Evolutionary conservation across 106 monocot species (phyloP), one percentile per base, ranked within the genome.

Genomic region (Dendrobium chrysotoxum): DNA sequence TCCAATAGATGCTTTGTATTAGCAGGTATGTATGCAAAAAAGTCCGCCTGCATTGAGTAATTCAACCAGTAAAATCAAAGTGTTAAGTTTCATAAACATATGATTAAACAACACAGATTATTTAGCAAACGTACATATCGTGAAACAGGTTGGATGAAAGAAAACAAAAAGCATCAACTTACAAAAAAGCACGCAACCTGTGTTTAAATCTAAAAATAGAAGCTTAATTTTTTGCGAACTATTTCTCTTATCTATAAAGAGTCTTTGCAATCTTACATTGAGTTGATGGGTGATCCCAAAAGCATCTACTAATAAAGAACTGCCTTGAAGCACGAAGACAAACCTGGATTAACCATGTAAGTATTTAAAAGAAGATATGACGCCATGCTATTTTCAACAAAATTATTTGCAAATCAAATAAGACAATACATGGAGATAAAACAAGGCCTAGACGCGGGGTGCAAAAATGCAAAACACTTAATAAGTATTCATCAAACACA

Each of bases 11-110:
- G 90, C 20, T 75, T 78, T 50, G 70, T 84, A 85, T 88, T 90
- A 39, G 90, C 76, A 81, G 96, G 94, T 66, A 97, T 71, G 85
- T 97, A 97, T 65, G 90, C 94, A 89, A 90, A 97, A 25, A 87
- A 82, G 64, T 94, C 96, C 66, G 91, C 96, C 96, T 97, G 85
- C 58, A 84, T 79, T 67, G 47, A 75, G 25, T 40, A 20, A 21
- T 15, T 11, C 23, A 46, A 28, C 25, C 45, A 45, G 15, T 3
- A 40, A 65, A 46, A 50, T 15, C 50, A 50, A 65, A 41, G 53
- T 23, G 15, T 47, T 1, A 1, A 16, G 31, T 17, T 50, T 45
- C 75, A 31, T 21, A 53, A 55, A 9, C 0, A 54, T 12, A 57
- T 57, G 44, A 86, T 23, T 20, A 26, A 47, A 6, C 73, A 79